Base-by-base conservation (phyloP, 805 yeast species). In the Metschnikowia drakensbergensis region DNA sequence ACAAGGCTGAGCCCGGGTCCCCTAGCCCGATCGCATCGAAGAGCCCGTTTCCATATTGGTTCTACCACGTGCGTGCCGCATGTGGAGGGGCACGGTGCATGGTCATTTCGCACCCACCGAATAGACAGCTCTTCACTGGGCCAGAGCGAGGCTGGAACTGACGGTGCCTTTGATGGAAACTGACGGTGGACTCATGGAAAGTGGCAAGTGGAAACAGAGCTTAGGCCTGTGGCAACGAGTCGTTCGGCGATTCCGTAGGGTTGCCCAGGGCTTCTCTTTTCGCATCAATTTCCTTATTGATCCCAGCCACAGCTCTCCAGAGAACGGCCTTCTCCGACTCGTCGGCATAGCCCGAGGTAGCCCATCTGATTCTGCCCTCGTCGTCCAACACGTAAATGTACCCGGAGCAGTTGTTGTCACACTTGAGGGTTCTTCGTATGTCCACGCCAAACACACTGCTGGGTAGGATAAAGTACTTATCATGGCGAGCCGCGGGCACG, bases 351-450 rank as follows among this genome's bases (percentile, higher is more conserved):
- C 98, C 99, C 57, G 95, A 81, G 3, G 89, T 87, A 25, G 89
- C 90, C 98, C 98, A 92, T 57, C 98, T 74, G 46, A 94, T 84
- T 58, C 79, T 83, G 45, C 85, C 84, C 10, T 81, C 71, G 11
- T 72, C 73, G 61, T 94, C 99, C 32, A 94, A 76, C 4, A 92
- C 70, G 54, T 89, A 85, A 8, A 90, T 71, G 61, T 88, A 90
- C 0, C 98, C 98, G 2, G 95, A 81, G 57, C 85, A 86, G 23
- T 80, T 76, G 62, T 92, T 92, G 47, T 82, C 83, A 55, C 90
- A 79, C 42, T 79, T 69, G 32, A 92, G 65, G 26, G 76, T 64
- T 46, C 82, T 82, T 56, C 86, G 79, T 5, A 80, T 66, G 17
- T 74, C 80, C 49, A 77, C 75, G 1, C 83, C 74, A 29, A 88